Percentiles rank a stretch among this genome's conserved stretches.
phyloP scores from a whole-genome alignment of 1,139 yeast genomes.

The Magnusiomyces ingens region DNA sequence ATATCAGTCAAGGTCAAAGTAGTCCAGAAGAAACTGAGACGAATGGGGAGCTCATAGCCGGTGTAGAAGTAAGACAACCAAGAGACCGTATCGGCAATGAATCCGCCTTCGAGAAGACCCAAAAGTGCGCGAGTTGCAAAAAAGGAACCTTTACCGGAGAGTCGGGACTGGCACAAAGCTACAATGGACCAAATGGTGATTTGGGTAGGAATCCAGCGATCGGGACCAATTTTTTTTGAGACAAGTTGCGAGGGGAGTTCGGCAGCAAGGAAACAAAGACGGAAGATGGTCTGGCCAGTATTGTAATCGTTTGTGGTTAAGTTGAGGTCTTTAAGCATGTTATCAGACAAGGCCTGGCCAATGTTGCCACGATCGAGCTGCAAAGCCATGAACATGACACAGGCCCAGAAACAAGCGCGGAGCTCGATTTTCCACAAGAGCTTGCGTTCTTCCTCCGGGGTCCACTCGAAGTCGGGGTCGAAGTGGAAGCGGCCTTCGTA shows the following conservation, averaged over 20 bases:
- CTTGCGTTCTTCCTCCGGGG: constrained; percentile 47
- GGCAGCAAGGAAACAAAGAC: constrained; percentile 39
- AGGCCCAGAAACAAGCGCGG: constrained; percentile 38
- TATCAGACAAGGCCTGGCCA: constrained; percentile 46
- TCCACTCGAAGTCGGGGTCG: constrained; percentile 41
- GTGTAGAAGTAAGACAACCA: constrained; percentile 50
- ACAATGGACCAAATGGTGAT: constrained; percentile 45
- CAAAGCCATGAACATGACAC: constrained; percentile 40
- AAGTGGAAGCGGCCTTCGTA: constrained; percentile 43
- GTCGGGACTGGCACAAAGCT: constrained; percentile 41
- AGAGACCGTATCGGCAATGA: constrained; percentile 45
- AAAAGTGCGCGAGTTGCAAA: constrained; percentile 40
- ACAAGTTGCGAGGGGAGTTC: constrained; percentile 49
- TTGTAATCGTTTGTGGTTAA: constrained; percentile 46
- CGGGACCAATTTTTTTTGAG: constrained; percentile 47
- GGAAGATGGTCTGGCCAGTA: constrained; percentile 41
- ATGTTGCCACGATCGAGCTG: constrained; percentile 46
- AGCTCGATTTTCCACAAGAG: constrained; percentile 37
- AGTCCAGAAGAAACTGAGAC: constrained; percentile 43
- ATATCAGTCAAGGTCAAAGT: constrained; percentile 23
- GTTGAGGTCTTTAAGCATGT: constrained; percentile 39
- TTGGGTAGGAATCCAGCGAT: constrained; percentile 47
- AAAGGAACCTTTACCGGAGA: constrained; percentile 33
- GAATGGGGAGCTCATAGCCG: constrained; percentile 40
- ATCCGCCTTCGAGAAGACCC: constrained; percentile 47